A percentile compares a stretch with the other conserved stretches of the same genome.
Evolutionary conservation across 345 rosid genomes (phyloP).

Genomic region (Sisymbrium altissimum): DNA sequence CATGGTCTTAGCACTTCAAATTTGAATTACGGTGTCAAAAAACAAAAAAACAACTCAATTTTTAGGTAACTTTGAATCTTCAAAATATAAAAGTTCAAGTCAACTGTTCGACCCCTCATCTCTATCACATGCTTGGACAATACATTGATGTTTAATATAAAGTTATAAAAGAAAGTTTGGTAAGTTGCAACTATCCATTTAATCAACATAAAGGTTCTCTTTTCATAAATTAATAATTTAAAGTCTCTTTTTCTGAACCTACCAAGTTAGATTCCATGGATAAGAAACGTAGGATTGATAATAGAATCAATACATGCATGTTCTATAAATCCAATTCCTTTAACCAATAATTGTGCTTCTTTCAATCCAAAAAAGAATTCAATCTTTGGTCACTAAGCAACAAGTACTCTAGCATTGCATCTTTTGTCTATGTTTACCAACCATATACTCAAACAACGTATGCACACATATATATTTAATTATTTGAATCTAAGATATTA

Average conservation of each 20-base stretch:
- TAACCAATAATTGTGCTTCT: conserved; percentile 24
- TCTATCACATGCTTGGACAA: conserved; percentile 25
- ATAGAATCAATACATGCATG: conserved; percentile 24
- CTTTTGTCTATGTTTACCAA: conserved; percentile 32
- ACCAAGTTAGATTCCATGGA: conserved; percentile 33
- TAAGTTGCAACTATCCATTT: conserved; percentile 35
- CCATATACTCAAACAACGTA: conserved; percentile 13
- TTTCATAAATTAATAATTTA: conserved; percentile 7
- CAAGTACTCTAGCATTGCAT: background rate
- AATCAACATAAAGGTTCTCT: conserved; percentile 18
- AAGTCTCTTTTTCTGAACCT: conserved; percentile 32
- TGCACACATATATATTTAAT: no score
- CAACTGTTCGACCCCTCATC: conserved; percentile 10
- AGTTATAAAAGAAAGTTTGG: conserved; percentile 28
- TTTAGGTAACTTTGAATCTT: background rate
- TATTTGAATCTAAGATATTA: no score
- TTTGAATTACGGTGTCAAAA: background rate
- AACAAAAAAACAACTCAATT: background rate
- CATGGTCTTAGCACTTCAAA: background rate
- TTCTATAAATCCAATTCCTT: conserved; percentile 20
- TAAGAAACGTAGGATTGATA: conserved; percentile 25
- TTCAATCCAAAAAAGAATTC: conserved; percentile 1
- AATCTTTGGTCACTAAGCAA: conserved; percentile 9
- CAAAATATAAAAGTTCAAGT: conserved; percentile 19
- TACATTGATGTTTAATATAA: conserved; percentile 27